Base-by-base conservation (phyloP, 805 yeast genomes). In the Saccharomycopsis malanga region DNA sequence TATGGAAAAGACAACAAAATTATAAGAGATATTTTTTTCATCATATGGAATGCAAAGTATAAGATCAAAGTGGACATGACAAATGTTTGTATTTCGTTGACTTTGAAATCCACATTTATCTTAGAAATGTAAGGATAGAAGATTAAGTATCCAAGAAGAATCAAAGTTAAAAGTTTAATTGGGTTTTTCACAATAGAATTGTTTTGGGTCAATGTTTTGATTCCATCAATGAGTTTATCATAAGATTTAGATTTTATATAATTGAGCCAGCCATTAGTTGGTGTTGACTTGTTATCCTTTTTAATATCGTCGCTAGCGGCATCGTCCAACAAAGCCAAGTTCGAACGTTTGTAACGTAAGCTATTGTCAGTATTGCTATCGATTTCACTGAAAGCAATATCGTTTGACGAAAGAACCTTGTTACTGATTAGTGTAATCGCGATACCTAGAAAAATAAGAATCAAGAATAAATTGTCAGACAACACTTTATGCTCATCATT, bases 1-100 rank as follows among this genome's bases (percentile, higher is more conserved):
- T 63, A 64, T 1, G 85, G 85, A 48, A 70, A 76, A 10, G 78
- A 71, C 22, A 81, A 57, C 27, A 81, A 58, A 18, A 81, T 63
- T 7, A 78, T 70, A 2, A 72, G 73, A 0, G 82, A 79, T 14
- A 80, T 61, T 14, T 69, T 63, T 45, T 67, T 68, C 6, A 77
- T 78, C 45, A 79, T 64, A 39, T 61, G 65, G 76, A 77, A 74
- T 0, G 79, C 80, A 50, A 72, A 69, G 42, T 65, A 65, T 52
- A 74, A 69, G 14, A 76, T 63, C 24, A 73, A 52, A 0, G 64
- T 41, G 0, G 81, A 73, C 10, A 74, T 73, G 1, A 65, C 52
- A 34, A 74, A 57, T 0, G 78, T 69, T 3, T 76, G 70, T 5
- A 68, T 56, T 49, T 74, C 77, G 49, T 71, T 69, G 32, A 74